Evolutionary conservation across 2,329 filamentous ascomycete species (phyloP), one percentile per base, ranked within the genome.

Genomic region (Passalora sequoiae): DNA sequence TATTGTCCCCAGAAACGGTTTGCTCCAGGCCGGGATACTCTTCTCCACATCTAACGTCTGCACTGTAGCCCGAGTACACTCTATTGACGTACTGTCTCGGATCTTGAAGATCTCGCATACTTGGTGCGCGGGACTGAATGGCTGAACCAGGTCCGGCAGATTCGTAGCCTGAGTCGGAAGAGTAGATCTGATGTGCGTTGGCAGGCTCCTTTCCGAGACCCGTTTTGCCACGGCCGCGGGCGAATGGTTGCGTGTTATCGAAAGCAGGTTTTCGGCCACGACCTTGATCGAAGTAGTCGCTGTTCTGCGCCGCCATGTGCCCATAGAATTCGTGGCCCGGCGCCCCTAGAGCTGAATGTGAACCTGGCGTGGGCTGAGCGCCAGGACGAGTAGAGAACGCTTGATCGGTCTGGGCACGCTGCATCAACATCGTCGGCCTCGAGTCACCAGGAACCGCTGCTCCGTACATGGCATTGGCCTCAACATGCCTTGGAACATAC

Each of bases 141-240:
- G 41, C 47, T 25, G 51, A 53, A 1, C 25, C 22, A 4, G 49
- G 40, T 10, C 40, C 51, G 17, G 44, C 46, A 13, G 59, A 60
- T 13, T 56, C 52, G 31, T 60, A 61, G 3, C 59, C 59, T 38
- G 59, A 61, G 36, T 61, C 59, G 27, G 55, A 50, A 3, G 54
- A 59, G 15, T 44, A 41, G 24, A 53, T 36, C 36, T 36, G 39
- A 5, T 39, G 41, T 15, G 25, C 30, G 22, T 47, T 41, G 24
- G 44, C 38, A 9, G 32, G 41, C 12, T 41, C 46, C 21, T 37
- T 33, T 10, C 44, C 25, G 38, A 38, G 10, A 35, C 37, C 21
- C 20, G 40, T 12, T 30, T 40, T 29, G 38, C 24, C 38, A 7
- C 27, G 38, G 6, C 38, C 38, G 4, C 38, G 27, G 15, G 33